These are phyloP conservation scores for Kuraishia piskuri DNA, from an alignment of 805 yeast species.

Conservation along the genomic window DNA sequence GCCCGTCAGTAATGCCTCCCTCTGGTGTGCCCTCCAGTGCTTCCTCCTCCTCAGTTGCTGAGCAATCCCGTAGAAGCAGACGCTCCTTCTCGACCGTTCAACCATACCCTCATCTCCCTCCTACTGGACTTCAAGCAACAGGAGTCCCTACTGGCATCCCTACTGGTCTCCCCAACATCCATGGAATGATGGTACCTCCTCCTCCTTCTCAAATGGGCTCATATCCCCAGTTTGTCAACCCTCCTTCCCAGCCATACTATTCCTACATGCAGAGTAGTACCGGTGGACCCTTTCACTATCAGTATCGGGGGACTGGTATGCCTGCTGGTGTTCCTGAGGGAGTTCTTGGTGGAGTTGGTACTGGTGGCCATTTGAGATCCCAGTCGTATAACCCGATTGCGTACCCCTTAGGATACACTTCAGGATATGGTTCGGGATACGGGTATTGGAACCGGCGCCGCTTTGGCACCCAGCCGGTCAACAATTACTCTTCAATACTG, in stretches of 20 bases:
- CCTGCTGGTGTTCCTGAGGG: too few relatives aligned
- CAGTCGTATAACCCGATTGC: neutral
- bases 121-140: neutral
- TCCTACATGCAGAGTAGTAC: neutral
- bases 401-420: neutral
- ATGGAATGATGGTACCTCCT: neutral
- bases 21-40: neutral
- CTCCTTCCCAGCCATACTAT: neutral
- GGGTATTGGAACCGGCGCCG: neutral
- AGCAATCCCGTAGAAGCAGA: neutral
- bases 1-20: neutral
- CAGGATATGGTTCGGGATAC: neutral
- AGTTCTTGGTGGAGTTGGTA: neutral
- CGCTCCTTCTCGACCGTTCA: neutral
- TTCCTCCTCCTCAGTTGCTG: neutral
- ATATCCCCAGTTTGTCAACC: neutral
- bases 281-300: neutral
- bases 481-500: conserved; percentile 7
- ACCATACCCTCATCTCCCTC: neutral
- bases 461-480: neutral
- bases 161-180: too few relatives aligned
- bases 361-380: neutral
- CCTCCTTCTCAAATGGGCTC: neutral
- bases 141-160: neutral
- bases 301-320: neutral